phyloP scores from a whole-genome alignment of 148 eudicot genomes.

The Cornus suecica region DNA sequence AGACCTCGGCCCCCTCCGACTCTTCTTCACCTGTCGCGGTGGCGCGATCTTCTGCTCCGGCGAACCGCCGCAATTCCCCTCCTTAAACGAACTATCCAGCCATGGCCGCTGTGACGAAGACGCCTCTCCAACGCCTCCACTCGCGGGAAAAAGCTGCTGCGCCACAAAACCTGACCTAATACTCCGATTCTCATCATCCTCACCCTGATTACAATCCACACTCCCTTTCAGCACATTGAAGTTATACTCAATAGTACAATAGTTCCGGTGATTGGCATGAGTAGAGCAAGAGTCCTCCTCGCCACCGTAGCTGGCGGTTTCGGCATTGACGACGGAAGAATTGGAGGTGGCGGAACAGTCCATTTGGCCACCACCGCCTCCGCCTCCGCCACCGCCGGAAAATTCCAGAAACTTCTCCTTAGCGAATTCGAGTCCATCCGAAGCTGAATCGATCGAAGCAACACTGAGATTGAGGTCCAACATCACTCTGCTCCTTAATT shows the following conservation, averaged over 20 bases:
- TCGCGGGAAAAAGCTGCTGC: conserved; percentile 27
- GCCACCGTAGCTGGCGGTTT: conserved; percentile 22
- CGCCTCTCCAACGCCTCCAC: conserved; percentile 1
- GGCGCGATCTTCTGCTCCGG: conserved; percentile 17
- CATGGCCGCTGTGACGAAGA: conserved; percentile 4
- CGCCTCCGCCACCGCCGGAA: too few relatives aligned
- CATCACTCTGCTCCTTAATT: conserved; percentile 12
- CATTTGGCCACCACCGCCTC: too few relatives aligned
- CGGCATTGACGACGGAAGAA: conserved; percentile 39
- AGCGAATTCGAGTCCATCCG: conserved; percentile 10
- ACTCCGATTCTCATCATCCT: conserved; percentile 8
- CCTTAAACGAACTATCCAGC: conserved; percentile 19
- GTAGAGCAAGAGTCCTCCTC: conserved; percentile 31
- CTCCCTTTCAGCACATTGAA: conserved; percentile 30
- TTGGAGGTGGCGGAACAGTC: conserved; percentile 35
- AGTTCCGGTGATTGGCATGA: conserved; percentile 14
- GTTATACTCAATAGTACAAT: background rate
- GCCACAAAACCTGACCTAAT: conserved; percentile 10
- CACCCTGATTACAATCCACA: conserved; percentile 1
- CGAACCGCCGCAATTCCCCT: conserved; percentile 12
- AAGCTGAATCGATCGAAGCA: conserved; percentile 7
- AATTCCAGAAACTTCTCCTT: conserved; percentile 15
- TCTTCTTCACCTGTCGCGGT: conserved; percentile 45
- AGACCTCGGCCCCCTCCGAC: conserved; percentile 66
- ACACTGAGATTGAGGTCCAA: conserved; percentile 30